phyloP scores from a whole-genome alignment of 495 filamentous ascomycete genomes.

The Echria macrotheca region DNA sequence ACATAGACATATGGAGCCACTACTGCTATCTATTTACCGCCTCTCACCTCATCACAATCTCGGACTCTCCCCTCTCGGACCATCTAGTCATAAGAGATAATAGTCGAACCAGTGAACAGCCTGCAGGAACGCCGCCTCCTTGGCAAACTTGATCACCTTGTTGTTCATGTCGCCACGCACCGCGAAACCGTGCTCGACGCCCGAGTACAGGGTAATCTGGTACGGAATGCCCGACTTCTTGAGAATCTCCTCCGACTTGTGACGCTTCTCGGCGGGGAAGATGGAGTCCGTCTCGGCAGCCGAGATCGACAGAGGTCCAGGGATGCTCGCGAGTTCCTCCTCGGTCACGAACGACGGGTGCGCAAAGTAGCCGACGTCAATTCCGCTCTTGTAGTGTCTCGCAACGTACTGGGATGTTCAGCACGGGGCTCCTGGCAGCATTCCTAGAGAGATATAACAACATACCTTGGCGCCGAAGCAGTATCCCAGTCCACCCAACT shows the following conservation, averaged over 20 bases:
- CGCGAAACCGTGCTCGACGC: constrained; percentile 75
- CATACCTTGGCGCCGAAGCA: constrained; percentile 68
- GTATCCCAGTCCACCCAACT: constrained; percentile 69
- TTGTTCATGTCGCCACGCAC: constrained; percentile 61
- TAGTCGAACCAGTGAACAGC: constrained; percentile 72
- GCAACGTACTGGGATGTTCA: constrained; percentile 38
- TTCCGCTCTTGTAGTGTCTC: constrained; percentile 43
- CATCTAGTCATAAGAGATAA: constrained; percentile 34
- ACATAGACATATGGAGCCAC: too few relatives aligned
- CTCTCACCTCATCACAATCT: too few relatives aligned
- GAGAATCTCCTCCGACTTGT: constrained; percentile 49
- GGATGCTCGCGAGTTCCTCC: constrained; percentile 67
- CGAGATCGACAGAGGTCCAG: constrained; percentile 67
- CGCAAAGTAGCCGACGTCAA: constrained; percentile 61
- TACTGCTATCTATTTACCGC: too few relatives aligned
- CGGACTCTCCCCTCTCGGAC: not conserved
- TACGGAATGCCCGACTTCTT: constrained; percentile 60
- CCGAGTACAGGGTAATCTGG: constrained; percentile 76
- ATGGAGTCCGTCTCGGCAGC: constrained; percentile 75
- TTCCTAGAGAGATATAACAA: too few relatives aligned
- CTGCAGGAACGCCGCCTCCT: constrained; percentile 81
- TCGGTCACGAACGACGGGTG: constrained; percentile 73
- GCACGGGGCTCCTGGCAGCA: too few relatives aligned
- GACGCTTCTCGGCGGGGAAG: constrained; percentile 70
- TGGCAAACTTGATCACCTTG: constrained; percentile 63